Percentiles rank a stretch among this genome's conserved stretches.
These are phyloP conservation scores for Lasiodiplodia gonubiensis DNA, from an alignment of 2,329 filamentous ascomycete species.

Conservation along the genomic window DNA sequence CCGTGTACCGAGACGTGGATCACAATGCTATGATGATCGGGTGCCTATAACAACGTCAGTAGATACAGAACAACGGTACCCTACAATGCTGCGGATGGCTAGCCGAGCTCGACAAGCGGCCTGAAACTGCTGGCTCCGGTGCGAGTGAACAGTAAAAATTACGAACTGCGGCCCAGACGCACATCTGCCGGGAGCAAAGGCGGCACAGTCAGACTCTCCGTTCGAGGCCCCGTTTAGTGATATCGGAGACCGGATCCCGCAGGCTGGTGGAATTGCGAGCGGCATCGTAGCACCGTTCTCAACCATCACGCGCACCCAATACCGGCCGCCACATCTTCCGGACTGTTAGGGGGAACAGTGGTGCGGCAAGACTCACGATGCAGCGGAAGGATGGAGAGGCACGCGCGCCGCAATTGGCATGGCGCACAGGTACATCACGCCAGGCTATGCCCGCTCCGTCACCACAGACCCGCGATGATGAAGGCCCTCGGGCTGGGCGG, in stretches of 20 bases:
- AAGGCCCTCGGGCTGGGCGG: conserved; percentile 22
- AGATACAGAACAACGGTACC: not conserved
- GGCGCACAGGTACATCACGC: conserved; percentile 24
- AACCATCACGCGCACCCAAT: conserved; percentile 12
- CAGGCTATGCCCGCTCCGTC: conserved; percentile 16
- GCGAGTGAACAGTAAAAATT: not conserved
- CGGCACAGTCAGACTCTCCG: not conserved
- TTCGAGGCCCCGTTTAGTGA: not conserved
- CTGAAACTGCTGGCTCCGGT: not conserved
- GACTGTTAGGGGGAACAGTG: conserved; percentile 9
- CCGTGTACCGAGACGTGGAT: not conserved
- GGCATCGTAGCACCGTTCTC: not conserved
- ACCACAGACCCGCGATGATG: conserved; percentile 4
- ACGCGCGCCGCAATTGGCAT: conserved; percentile 8
- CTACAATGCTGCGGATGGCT: not conserved
- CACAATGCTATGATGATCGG: not conserved
- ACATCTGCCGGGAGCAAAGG: not conserved
- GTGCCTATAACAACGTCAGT: not conserved
- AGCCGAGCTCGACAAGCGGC: not conserved
- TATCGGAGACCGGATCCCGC: conserved; percentile 1
- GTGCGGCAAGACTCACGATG: conserved; percentile 5
- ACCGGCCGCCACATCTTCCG: not conserved
- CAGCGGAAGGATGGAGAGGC: conserved; percentile 10
- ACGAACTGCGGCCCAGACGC: not conserved
- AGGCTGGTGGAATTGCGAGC: not conserved